Evolutionary conservation across 495 filamentous ascomycete species (phyloP), one percentile per base, ranked within the genome.

Genomic region (Chaetomium tenue): DNA sequence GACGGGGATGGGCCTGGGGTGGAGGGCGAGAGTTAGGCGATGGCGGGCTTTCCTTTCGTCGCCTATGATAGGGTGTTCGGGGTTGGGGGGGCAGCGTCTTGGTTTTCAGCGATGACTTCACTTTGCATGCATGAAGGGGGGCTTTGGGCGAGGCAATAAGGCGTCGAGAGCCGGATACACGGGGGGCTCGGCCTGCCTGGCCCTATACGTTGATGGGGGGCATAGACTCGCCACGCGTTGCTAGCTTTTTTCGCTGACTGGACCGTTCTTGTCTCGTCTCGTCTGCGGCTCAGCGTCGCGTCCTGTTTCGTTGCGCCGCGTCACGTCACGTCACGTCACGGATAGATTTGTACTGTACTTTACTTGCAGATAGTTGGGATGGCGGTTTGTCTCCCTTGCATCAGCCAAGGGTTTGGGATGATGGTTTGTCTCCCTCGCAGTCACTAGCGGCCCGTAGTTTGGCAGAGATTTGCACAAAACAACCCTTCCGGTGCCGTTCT

Each of bases 11-110:
- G 56, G 53, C 28, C 28, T 30, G 28, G 28, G 28, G 28, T 42
- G 54, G 54, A 58, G 59, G 60, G 65, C 58, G 58, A 63, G 60
- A 55, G 58, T 0, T 61, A 60, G 37, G n/a, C 6, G 58, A 18
- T 51, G 15, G 16, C 0, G 16, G 22, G 2, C 0, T 7, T 58
- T 22, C 5, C 3, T 23, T 20, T 39, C 33, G 12, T 42, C 39
- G 55, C 55, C 55, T 46, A 33, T 46, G 22, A 33, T n/a, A 25
- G 15, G n/a, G 39, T 46, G 22, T 58, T 58, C 40, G 54, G 33
- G 33, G 54, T 39, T 40, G 9, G 54, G 20, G 47, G 28, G 28
- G 28, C 28, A 57, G 54, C 54, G 55, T 46, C 55, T 46, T 46
- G 40, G 55, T 30, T 26, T 46, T 58, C 13, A 44, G 37, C 55